Evolutionary conservation across 176 grass and related monocot species (phyloP).

Genomic region (Stipa capillata): DNA sequence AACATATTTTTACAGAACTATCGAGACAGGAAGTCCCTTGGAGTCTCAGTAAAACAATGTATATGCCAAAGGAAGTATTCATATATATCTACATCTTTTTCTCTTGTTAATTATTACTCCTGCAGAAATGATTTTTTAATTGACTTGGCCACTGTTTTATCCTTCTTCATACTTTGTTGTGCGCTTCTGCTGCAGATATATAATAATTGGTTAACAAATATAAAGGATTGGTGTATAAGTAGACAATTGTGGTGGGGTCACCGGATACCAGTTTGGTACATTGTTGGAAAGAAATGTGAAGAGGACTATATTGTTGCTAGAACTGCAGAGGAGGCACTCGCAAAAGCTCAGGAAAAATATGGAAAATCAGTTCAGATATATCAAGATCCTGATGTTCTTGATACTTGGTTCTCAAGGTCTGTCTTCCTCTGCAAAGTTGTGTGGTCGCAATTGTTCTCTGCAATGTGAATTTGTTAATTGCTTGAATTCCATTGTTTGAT

Average conservation of each 20-base stretch:
- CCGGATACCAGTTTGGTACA: conserved; percentile 96
- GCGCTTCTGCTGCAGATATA: conserved; percentile 74
- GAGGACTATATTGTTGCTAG: conserved; percentile 91
- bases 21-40: not conserved
- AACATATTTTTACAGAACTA: not conserved
- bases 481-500: not conserved
- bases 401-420: conserved; percentile 99
- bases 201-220: conserved; percentile 99
- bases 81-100: conserved; percentile 10
- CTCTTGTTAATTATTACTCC: not conserved
- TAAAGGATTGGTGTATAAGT: conserved; percentile 99
- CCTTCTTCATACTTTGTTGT: not conserved
- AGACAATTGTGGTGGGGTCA: conserved; percentile 99
- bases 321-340: conserved; percentile 68
- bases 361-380: conserved; percentile 97
- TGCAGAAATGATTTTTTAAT: not conserved
- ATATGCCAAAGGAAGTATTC: not conserved
- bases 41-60: not conserved
- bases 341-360: conserved; percentile 70
- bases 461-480: not conserved
- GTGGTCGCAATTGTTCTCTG: conserved; percentile 12
- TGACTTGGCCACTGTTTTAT: not conserved
- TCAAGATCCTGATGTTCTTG: conserved; percentile 93
- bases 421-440: conserved; percentile 17
- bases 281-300: conserved; percentile 88